phyloP scores from a whole-genome alignment of 1,284 basidiomycete genomes.

The Psilocybe mexicana region DNA sequence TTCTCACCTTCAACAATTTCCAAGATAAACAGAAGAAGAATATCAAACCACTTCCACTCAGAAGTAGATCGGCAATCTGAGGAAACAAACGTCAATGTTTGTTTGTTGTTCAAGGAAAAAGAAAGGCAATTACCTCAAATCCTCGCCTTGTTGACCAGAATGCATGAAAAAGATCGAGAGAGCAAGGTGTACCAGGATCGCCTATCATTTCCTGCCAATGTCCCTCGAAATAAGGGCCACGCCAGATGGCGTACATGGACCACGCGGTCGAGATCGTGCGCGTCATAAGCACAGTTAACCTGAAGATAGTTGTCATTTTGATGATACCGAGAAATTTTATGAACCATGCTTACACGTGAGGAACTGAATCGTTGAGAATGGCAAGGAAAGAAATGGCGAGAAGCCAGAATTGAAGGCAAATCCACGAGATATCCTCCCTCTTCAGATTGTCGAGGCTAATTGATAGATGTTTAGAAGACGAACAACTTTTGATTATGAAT shows the following conservation, averaged over 20 bases:
- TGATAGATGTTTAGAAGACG: not conserved
- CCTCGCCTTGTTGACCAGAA: constrained; percentile 43
- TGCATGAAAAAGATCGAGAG: constrained; percentile 43
- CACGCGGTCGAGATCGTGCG: constrained; percentile 49
- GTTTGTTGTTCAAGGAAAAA: not conserved
- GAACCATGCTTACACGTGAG: constrained; percentile 44
- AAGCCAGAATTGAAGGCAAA: constrained; percentile 60
- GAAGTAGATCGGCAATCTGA: constrained; percentile 50
- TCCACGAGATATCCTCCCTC: constrained; percentile 52
- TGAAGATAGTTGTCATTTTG: constrained; percentile 19
- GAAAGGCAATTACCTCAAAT: constrained; percentile 39
- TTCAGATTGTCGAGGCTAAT: constrained; percentile 46
- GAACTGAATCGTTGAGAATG: constrained; percentile 51
- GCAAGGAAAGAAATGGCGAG: constrained; percentile 54
- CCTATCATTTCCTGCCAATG: constrained; percentile 41
- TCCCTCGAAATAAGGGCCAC: constrained; percentile 31
- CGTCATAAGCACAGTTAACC: constrained; percentile 48
- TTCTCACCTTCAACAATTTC: constrained; percentile 44
- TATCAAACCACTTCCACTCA: constrained; percentile 45
- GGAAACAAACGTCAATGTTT: not conserved
- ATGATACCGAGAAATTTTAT: not conserved
- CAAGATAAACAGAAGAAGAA: constrained; percentile 46
- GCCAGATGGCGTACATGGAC: constrained; percentile 53
- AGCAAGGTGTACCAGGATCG: constrained; percentile 44
- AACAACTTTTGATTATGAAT: not conserved